phyloP scores from a whole-genome alignment of 1,284 basidiomycete genomes.

The Cryptococcus amylolentus region DNA sequence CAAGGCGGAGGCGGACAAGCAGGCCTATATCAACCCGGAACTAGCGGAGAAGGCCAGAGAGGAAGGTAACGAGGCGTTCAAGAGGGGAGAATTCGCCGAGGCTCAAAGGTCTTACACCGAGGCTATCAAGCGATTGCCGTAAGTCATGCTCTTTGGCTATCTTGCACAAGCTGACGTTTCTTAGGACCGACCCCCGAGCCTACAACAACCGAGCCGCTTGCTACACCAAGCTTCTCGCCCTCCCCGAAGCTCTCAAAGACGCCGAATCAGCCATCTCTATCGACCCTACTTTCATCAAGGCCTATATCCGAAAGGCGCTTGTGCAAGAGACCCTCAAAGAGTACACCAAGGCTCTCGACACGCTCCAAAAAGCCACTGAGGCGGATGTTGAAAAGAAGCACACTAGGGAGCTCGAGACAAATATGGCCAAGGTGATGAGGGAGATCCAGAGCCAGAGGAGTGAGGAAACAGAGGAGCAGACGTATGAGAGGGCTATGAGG shows the following conservation, averaged over 20 bases:
- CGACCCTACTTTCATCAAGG: constrained; percentile 89
- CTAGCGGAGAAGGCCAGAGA: constrained; percentile 81
- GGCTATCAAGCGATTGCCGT: constrained; percentile 91
- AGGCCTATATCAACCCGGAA: constrained; percentile 85
- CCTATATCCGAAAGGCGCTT: constrained; percentile 89
- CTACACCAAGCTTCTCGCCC: constrained; percentile 89
- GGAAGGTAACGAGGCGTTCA: constrained; percentile 90
- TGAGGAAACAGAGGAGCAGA: constrained; percentile 88
- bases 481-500: constrained; percentile 87
- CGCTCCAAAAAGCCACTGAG: constrained; percentile 67
- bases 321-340: constrained; percentile 90
- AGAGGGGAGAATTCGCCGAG: constrained; percentile 82
- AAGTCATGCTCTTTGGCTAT: constrained; percentile 10
- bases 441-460: constrained; percentile 78
- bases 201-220: constrained; percentile 98
- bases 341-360: constrained; percentile 78
- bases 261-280: constrained; percentile 88
- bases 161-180: background rate
- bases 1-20: constrained; percentile 71
- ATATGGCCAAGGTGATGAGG: constrained; percentile 73
- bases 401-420: constrained; percentile 71
- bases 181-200: constrained; percentile 68
- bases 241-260: constrained; percentile 96
- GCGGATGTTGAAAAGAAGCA: constrained; percentile 75
- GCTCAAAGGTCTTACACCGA: constrained; percentile 93